Conservation (phyloP, 169 alveolate genomes). For the Cryptosporidium muris region DNA sequence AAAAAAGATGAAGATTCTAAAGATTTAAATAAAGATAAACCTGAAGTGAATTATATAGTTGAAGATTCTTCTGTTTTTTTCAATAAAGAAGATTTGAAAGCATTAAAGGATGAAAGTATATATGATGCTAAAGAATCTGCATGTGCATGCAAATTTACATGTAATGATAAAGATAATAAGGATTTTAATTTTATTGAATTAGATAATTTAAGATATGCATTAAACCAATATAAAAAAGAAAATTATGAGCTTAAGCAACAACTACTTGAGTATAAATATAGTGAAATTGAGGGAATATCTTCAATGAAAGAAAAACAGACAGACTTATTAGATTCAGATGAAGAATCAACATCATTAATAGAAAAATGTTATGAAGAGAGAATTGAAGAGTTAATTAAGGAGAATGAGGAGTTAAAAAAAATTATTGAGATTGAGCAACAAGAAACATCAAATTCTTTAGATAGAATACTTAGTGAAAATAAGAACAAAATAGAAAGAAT, state of each 20-base stretch:
- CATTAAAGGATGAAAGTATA: background rate
- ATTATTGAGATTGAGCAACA: conserved; percentile 19
- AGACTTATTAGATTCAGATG: conserved; percentile 24
- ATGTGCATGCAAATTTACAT: background rate
- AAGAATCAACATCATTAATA: background rate
- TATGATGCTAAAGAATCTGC: background rate
- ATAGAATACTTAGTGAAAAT: background rate
- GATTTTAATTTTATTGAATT: conserved; percentile 2
- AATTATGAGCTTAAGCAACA: conserved; percentile 55
- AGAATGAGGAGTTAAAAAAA: conserved; percentile 37
- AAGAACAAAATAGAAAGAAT: background rate
- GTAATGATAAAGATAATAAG: background rate
- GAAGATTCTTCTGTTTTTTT: background rate
- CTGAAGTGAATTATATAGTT: background rate
- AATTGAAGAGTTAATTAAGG: conserved; percentile 37
- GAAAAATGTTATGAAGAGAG: background rate
- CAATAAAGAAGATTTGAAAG: background rate
- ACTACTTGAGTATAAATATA: conserved; percentile 37
- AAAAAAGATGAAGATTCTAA: conserved; percentile 2
- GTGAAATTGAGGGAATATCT: background rate
- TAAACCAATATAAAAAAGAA: conserved; percentile 48
- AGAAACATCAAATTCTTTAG: conserved; percentile 14
- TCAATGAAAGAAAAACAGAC: background rate
- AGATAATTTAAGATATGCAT: conserved; percentile 13
- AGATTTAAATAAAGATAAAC: background rate